These are phyloP conservation scores for Aspergillus neotritici DNA, from an alignment of 2,329 filamentous ascomycete genomes.

Conservation along the genomic window DNA sequence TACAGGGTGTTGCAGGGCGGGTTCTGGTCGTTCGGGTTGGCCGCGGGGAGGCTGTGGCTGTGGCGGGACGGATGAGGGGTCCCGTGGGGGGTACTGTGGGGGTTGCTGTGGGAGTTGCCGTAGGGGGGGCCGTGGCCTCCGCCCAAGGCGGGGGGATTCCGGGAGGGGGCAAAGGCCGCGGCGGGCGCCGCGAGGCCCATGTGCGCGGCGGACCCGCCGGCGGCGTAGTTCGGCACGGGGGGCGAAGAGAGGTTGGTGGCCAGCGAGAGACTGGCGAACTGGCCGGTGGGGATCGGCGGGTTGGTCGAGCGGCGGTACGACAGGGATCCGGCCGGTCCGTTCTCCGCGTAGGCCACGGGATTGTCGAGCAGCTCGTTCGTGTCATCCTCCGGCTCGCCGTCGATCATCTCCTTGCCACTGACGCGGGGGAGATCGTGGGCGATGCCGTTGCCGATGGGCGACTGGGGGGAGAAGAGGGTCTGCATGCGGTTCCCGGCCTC, in stretches of 20 bases:
- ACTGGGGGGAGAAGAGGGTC: conserved; percentile 57
- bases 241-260: conserved; percentile 60
- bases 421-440: conserved; percentile 45
- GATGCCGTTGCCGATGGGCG: conserved; percentile 52
- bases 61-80: conserved; percentile 56
- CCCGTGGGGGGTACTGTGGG: conserved; percentile 51
- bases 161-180: conserved; percentile 55
- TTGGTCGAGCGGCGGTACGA: conserved; percentile 60
- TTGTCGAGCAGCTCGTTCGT: conserved; percentile 59
- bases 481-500: conserved; percentile 48
- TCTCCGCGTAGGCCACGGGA: conserved; percentile 64
- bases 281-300: conserved; percentile 63
- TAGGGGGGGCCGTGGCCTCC: conserved; percentile 52
- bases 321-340: conserved; percentile 47
- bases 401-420: conserved; percentile 59
- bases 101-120: conserved; percentile 44
- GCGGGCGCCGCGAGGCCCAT: conserved; percentile 48
- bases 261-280: conserved; percentile 65
- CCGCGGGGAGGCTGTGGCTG: conserved; percentile 71
- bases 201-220: conserved; percentile 42
- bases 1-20: conserved; percentile 97
- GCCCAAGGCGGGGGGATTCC: conserved; percentile 41
- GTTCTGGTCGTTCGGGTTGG: conserved; percentile 92
- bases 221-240: conserved; percentile 50
- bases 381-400: conserved; percentile 59